A percentile compares a stretch with the other conserved stretches of the same genome.
Evolutionary conservation across 2,329 filamentous ascomycete genomes (phyloP).

Genomic region (Ciborinia camelliae): DNA sequence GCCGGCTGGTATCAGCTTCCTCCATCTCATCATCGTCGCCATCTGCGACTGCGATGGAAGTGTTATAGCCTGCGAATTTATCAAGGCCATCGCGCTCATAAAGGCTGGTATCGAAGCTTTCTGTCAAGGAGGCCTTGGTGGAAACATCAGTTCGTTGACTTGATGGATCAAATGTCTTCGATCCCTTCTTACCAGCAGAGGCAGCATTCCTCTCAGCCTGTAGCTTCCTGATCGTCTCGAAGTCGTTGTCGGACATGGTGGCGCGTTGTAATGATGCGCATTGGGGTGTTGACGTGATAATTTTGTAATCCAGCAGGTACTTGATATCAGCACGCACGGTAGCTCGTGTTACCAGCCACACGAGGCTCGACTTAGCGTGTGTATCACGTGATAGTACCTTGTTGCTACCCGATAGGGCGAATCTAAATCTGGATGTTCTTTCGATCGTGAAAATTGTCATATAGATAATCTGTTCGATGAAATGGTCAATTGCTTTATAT

Average conservation of each 20-base stretch:
- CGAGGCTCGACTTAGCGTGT: not conserved
- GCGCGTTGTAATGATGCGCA: conserved; percentile 16
- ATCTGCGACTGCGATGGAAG: conserved; percentile 76
- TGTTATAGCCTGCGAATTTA: conserved; percentile 86
- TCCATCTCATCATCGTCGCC: conserved; percentile 77
- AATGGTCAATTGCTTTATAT: not conserved
- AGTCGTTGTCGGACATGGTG: conserved; percentile 72
- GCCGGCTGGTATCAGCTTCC: conserved; percentile 67
- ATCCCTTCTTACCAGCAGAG: conserved; percentile 75
- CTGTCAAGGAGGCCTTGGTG: conserved; percentile 87
- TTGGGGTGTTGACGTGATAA: conserved; percentile 15
- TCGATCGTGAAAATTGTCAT: not conserved
- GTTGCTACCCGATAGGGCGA: not conserved
- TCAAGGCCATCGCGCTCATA: conserved; percentile 77
- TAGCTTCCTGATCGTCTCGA: conserved; percentile 81
- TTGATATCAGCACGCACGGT: conserved; percentile 18
- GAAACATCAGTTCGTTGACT: conserved; percentile 79
- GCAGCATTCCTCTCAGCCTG: conserved; percentile 89
- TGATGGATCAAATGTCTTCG: conserved; percentile 72
- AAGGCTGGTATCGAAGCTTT: conserved; percentile 81
- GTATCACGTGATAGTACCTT: not conserved
- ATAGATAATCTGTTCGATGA: not conserved
- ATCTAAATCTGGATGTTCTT: not conserved
- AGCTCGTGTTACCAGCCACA: conserved; percentile 11
- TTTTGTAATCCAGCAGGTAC: conserved; percentile 12